phyloP scores from a whole-genome alignment of 2,329 filamentous ascomycete genomes.

The Fusarium chaquense region DNA sequence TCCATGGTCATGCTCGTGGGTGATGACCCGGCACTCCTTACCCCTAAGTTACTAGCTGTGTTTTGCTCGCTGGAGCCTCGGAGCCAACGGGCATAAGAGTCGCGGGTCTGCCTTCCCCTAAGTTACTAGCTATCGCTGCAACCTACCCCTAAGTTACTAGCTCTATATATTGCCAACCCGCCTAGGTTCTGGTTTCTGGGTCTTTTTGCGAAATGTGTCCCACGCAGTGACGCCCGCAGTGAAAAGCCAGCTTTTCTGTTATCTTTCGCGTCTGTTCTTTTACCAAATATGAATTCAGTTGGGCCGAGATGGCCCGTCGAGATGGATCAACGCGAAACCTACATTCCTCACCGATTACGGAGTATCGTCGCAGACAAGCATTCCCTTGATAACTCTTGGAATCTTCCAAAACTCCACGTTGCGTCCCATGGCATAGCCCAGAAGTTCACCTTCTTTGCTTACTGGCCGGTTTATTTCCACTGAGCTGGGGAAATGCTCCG shows the following conservation, averaged over 20 bases:
- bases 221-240: conserved; percentile 39
- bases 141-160: conserved; percentile 44
- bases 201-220: conserved; percentile 8
- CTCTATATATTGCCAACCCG: conserved; percentile 15
- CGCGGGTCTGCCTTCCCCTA: conserved; percentile 45
- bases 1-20: conserved; percentile 30
- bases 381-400: not conserved
- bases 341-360: conserved; percentile 7
- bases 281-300: conserved; percentile 3
- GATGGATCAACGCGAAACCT: conserved; percentile 9
- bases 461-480: conserved; percentile 34
- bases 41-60: conserved; percentile 46
- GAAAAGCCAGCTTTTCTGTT: conserved; percentile 5
- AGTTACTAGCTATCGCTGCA: conserved; percentile 44
- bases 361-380: conserved; percentile 9
- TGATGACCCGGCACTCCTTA: conserved; percentile 40
- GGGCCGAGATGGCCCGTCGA: conserved; percentile 13
- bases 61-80: conserved; percentile 38
- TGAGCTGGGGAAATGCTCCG: conserved; percentile 33
- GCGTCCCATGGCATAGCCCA: not conserved
- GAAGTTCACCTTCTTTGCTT: not conserved
- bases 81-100: conserved; percentile 43
- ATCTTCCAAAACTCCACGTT: conserved; percentile 14
- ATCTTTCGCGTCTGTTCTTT: conserved; percentile 7
- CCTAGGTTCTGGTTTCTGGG: conserved; percentile 25